Evolutionary conservation across 352 stramenopile species (phyloP).

Genomic region (Phytophthora foliorum): DNA sequence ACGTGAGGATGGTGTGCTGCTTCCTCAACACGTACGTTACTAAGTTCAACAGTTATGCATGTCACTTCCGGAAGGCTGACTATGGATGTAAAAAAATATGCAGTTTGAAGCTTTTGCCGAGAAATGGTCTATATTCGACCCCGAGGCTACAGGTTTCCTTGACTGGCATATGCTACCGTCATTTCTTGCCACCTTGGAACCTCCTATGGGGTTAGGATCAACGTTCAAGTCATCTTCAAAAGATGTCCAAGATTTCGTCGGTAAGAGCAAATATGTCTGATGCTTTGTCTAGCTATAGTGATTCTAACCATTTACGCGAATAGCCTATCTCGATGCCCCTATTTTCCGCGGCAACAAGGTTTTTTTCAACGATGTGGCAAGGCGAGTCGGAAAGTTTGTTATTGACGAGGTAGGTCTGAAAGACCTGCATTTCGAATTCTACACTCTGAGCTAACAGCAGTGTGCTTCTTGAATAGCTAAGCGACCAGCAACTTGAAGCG

Average conservation of each 20-base stretch:
- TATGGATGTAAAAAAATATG: not conserved
- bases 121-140: slow-evolving; percentile 85
- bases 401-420: slow-evolving; percentile 57
- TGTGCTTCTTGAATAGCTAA: slow-evolving; percentile 38
- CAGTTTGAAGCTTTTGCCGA: slow-evolving; percentile 85
- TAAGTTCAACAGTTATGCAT: not conserved
- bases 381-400: slow-evolving; percentile 66
- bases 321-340: slow-evolving; percentile 62
- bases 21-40: slow-evolving; percentile 61
- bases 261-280: slow-evolving; percentile 33
- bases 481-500: slow-evolving; percentile 58
- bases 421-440: not conserved
- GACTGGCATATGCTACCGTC: slow-evolving; percentile 68
- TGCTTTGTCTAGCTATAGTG: not conserved
- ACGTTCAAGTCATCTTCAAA: slow-evolving; percentile 46
- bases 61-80: not conserved
- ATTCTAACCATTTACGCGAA: not conserved
- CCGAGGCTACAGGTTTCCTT: slow-evolving; percentile 86
- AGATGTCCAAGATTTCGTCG: slow-evolving; percentile 56
- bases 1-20: slow-evolving; percentile 61
- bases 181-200: slow-evolving; percentile 71
- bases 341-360: slow-evolving; percentile 72
- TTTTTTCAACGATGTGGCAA: slow-evolving; percentile 73
- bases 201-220: slow-evolving; percentile 75
- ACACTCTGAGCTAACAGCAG: not conserved